A percentile compares a stretch with the other conserved stretches of the same genome.
Evolutionary conservation across 75 land plant species (phyloP).

Genomic region (Pseudotsuga menziesii): DNA sequence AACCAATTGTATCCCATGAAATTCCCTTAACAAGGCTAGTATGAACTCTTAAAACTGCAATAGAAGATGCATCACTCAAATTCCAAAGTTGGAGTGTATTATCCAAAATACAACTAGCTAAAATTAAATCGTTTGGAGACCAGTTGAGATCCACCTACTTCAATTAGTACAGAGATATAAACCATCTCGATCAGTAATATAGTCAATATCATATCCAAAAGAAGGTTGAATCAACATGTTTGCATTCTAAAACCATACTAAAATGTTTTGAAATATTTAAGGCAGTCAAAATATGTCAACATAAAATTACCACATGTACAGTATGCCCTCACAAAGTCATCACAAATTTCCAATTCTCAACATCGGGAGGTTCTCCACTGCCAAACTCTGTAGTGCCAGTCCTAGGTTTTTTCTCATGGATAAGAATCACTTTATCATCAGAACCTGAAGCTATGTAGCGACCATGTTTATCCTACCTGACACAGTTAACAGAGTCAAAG

Average conservation of each 20-base stretch:
- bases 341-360: slow-evolving; percentile 95
- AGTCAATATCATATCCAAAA: neutral
- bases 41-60: slow-evolving; percentile 83
- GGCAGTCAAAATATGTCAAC: neutral
- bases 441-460: slow-evolving; percentile 90
- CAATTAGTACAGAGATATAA: slow-evolving; percentile 31
- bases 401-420: slow-evolving; percentile 92
- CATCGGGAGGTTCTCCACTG: slow-evolving; percentile 96
- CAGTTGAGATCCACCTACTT: slow-evolving; percentile 99
- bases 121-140: slow-evolving; percentile 91
- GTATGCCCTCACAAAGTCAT: slow-evolving; percentile 95
- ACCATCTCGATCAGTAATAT: slow-evolving; percentile 8
- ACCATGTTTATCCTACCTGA: slow-evolving; percentile 95
- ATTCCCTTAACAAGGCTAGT: slow-evolving; percentile 97
- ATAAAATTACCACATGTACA: slow-evolving; percentile 90
- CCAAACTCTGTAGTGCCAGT: slow-evolving; percentile 96
- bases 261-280: neutral
- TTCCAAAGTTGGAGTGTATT: slow-evolving; percentile 95
- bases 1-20: slow-evolving; percentile 98
- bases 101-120: slow-evolving; percentile 97
- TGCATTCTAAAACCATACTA: neutral
- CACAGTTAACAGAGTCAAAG: slow-evolving; percentile 98
- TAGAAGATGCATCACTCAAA: slow-evolving; percentile 67
- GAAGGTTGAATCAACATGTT: neutral
- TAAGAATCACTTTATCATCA: slow-evolving; percentile 81